phyloP scores from a whole-genome alignment of 225 moss, liverwort and hornwort species.

The Sphagnum contortum region DNA sequence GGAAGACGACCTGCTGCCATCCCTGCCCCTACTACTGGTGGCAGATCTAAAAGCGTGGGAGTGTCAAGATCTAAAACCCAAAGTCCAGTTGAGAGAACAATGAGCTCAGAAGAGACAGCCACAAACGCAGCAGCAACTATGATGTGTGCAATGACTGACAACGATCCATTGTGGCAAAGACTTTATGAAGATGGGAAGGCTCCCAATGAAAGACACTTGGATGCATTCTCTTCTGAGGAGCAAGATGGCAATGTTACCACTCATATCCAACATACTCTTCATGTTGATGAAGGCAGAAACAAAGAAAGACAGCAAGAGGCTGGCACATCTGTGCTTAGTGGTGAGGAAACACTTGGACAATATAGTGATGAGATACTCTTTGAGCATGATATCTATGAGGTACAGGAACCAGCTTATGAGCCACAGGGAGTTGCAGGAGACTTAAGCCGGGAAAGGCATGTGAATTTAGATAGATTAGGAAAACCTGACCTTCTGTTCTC shows the following conservation, averaged over 20 bases:
- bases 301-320: conserved; percentile 3
- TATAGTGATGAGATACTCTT: conserved; percentile 29
- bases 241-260: conserved; percentile 5
- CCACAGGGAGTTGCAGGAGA: conserved; percentile 7
- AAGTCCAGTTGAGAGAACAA: conserved; percentile 9
- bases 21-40: conserved; percentile 7
- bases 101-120: conserved; percentile 5
- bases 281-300: background rate
- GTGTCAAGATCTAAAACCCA: conserved; percentile 16
- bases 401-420: conserved; percentile 27
- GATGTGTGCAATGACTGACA: conserved; percentile 13
- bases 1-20: background rate
- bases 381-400: conserved; percentile 82
- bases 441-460: background rate
- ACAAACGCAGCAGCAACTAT: conserved; percentile 8
- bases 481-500: conserved; percentile 34
- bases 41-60: conserved; percentile 21
- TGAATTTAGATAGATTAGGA: conserved; percentile 35
- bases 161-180: conserved; percentile 34
- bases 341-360: conserved; percentile 6
- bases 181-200: conserved; percentile 31
- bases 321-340: conserved; percentile 8
- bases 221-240: conserved; percentile 1
- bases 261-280: background rate
- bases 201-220: conserved; percentile 11